phyloP scores from a whole-genome alignment of 225 moss, liverwort and hornwort genomes.

The Marchantia paleacea region DNA sequence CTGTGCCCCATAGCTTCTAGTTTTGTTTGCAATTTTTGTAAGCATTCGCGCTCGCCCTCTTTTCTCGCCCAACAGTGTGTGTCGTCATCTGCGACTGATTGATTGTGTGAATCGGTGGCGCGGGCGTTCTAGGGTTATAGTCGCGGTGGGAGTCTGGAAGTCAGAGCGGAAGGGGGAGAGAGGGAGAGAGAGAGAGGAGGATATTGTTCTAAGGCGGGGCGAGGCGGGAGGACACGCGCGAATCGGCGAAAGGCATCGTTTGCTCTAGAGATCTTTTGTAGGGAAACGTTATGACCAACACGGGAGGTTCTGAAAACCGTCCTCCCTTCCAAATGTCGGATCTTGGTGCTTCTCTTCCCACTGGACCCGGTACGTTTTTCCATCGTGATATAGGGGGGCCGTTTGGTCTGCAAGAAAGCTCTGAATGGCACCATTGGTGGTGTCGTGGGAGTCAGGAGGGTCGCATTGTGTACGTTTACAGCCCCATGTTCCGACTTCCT shows the following conservation, averaged over 20 bases:
- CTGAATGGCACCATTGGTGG: neutral
- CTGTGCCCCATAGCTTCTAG: neutral
- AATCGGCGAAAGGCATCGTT: conserved; percentile 8
- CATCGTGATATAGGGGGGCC: neutral
- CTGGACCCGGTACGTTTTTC: conserved; percentile 47
- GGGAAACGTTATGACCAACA: conserved; percentile 49
- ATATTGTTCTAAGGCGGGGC: neutral
- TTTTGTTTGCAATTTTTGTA: neutral
- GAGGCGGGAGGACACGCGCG: neutral
- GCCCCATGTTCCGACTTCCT: neutral
- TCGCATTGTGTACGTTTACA: neutral
- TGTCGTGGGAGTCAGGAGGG: neutral
- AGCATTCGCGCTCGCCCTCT: neutral
- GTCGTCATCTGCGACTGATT: neutral
- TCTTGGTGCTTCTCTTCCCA: conserved; percentile 66
- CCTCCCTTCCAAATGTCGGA: conserved; percentile 79
- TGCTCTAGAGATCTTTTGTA: conserved; percentile 13
- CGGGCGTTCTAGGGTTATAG: conserved; percentile 16
- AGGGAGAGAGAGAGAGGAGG: no score
- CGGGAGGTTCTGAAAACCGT: conserved; percentile 49
- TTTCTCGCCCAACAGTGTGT: neutral
- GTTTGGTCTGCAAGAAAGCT: neutral
- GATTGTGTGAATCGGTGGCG: neutral
- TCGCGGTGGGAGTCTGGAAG: neutral
- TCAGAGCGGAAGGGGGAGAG: no score